These are phyloP conservation scores for Apiotrichum veenhuisii DNA, from an alignment of 1,284 basidiomycete genomes.

Conservation along the genomic window DNA sequence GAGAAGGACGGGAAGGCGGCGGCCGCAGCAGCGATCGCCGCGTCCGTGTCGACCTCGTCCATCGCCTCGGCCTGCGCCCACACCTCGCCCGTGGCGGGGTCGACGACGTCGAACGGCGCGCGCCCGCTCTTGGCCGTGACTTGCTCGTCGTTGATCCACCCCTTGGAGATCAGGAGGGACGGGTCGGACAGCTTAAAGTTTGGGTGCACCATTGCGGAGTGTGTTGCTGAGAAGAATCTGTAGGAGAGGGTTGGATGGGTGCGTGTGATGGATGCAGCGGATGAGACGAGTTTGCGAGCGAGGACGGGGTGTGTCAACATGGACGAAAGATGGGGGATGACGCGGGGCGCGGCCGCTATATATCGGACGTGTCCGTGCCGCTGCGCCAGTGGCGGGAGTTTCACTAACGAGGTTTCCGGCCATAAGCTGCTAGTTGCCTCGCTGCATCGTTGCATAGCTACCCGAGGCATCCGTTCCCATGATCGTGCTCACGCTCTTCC, in stretches of 20 bases:
- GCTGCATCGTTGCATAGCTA: too few species aligned
- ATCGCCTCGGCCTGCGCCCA: conserved; percentile 15
- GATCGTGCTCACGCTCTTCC: too few species aligned
- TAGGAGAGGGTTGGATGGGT: not conserved
- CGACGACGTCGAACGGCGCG: conserved; percentile 16
- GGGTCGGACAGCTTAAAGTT: conserved; percentile 20
- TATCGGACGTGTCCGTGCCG: too few species aligned
- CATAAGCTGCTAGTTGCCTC: too few species aligned
- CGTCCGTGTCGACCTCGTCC: conserved; percentile 20
- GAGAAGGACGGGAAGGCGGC: conserved; percentile 18
- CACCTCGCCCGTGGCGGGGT: conserved; percentile 17
- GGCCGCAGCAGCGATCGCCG: conserved; percentile 17
- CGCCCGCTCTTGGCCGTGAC: conserved; percentile 4
- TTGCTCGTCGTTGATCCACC: conserved; percentile 18
- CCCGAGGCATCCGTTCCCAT: too few species aligned
- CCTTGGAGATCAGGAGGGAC: conserved; percentile 14
- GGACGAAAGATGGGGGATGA: too few species aligned
- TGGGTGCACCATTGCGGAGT: conserved; percentile 14
- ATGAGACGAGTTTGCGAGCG: not conserved
- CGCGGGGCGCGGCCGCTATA: too few species aligned
- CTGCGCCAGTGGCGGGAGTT: too few species aligned
- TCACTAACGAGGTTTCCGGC: too few species aligned
- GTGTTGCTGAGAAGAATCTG: not conserved
- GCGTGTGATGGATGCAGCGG: not conserved
- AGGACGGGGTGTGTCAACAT: not conserved